Base-by-base conservation (phyloP, 2,329 filamentous ascomycete genomes). In the Blastomyces emzantsi region DNA sequence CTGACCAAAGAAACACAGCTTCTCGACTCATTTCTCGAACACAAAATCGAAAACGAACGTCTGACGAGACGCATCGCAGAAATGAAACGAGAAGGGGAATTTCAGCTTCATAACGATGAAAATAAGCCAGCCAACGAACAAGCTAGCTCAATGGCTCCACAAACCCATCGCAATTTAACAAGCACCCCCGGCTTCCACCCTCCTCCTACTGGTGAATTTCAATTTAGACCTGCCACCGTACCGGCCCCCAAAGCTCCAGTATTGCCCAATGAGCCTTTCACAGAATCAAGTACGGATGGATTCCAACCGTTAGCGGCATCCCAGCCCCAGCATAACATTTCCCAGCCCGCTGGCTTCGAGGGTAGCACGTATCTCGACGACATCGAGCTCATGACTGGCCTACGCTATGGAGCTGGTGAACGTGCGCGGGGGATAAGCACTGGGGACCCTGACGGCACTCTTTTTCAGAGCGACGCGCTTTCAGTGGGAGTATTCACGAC, bases 11-110 rank as follows among this genome's bases (percentile, higher is more conserved):
- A 93, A 72, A 88, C 91, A 0, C 85, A 85, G 3, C 81, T 97
- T 13, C 81, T 97, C 25, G 92, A 97, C 76, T 95, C 92, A 0
- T 97, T 97, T 71, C 81, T 97, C 36, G 93, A 97, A 74, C 92
- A 97, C 78, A 97, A 97, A 76, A 93, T 96, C 62, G 93, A 97
- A 75, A 96, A 97, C 71, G 92, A 96, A 78, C 85, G 92, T 4
- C 77, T 97, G 59, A 87, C 86, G 70, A 89, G 90, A 69, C 86
- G 90, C 54, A 96, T 97, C 66, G 87, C 88, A 22, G 91, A 95
- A 76, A 80, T 97, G 62, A 90, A 90, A 69, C 83, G 85, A 66
- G 93, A 97, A 75, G 93, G 92, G 62, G 92, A 95, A 65, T 82
- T 83, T 19, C 88, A 89, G 64, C 84, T 86, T 61, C 83, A 82